Evolutionary conservation across 225 moss, liverwort and hornwort genomes (phyloP), one percentile per base, ranked within the genome.

Genomic region (Lunularia cruciata): DNA sequence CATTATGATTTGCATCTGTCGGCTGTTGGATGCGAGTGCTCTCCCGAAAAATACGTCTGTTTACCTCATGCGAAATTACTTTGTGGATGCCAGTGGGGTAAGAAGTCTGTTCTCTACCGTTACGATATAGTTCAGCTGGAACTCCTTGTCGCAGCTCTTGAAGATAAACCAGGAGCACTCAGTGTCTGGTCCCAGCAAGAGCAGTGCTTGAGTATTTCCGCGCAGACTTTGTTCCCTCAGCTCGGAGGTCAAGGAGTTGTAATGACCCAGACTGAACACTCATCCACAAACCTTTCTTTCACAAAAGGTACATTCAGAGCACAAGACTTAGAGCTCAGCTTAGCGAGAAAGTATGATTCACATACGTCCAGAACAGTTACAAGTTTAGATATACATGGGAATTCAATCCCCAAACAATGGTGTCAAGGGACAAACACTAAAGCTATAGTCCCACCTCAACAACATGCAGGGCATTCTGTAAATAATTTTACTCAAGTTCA

Each of bases 1-100:
- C 88, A 90, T 71, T 95, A 95, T 72, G 95, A 95, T 81, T 80
- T 95, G 70, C 90, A 95, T 83, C 77, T 95, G 48, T 95, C 92
- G 65, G 95, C 90, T 33, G 82, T 95, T 58, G 92, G 95, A 52
- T 95, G 95, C 67, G 78, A 80, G 77, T 95, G 95, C 73, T 83
- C 86, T 62, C 88, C 88, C 77, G 88, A 95, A 43, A 95, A 82
- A 77, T 95, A 86, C 52, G 79, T 88, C 18, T 95, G 95, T 76
- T 73, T 95, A 72, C 80, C 85, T 33, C 95, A 95, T 63, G 88
- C 92, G 31, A 77, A 80, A 39, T 84, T 85, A 49, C 95, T 95
- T 45, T 95, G 95, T 78, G 70, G 69, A 55, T 95, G 95, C 69
- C 83, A 85, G 6, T 92, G 90, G 95, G 86, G 87, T 75, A 80